Base-by-base conservation (phyloP, 352 stramenopile species). In the Hyaloperonospora arabidopsidis region DNA sequence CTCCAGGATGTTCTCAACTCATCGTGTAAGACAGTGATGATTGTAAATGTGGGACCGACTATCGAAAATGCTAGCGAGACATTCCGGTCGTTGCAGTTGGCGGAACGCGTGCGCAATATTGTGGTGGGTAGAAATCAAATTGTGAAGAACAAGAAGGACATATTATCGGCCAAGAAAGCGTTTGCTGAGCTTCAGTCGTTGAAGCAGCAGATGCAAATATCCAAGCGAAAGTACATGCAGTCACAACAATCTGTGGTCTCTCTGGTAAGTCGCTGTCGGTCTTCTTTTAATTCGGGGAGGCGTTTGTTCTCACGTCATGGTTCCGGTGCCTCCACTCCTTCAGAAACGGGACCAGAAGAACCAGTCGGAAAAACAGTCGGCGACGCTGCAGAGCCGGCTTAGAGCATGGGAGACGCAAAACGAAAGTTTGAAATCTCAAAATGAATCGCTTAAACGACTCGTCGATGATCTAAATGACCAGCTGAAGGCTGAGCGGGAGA, bases 121-220 rank as follows among this genome's bases (percentile, higher is more conserved):
- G 82, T 89, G 13, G 79, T 90, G 19, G 77, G 80, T 14, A 69
- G 77, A 39, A 87, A 90, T 49, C 80, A 75, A 50, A 90, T 90
- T 57, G 72, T 84, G 45, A 87, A 87, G 61, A 89, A 90, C 61
- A 88, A 88, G 54, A 86, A 89, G 47, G 80, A 89, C 50, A 83
- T 89, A 28, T 49, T 97, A 17, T 93, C 81, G 15, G 87, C 85
- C 1, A 97, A 97, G 64, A 95, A 96, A 56, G 82, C 95, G 12
- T 96, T 96, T 63, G 79, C 95, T 29, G 95, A 96, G 56, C 89
- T 98, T 17, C 96, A 97, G 72, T 86, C 86, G 17, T 74, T 98
- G 34, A 97, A 94, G 52, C 81, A 92, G 49, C 89, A 98, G 66
- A 80, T 97, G 58, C 86, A 87, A 49, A 75, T 85, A 21, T 75